Conservation (phyloP, 345 rosid species). For the Syzygium jambos region DNA sequence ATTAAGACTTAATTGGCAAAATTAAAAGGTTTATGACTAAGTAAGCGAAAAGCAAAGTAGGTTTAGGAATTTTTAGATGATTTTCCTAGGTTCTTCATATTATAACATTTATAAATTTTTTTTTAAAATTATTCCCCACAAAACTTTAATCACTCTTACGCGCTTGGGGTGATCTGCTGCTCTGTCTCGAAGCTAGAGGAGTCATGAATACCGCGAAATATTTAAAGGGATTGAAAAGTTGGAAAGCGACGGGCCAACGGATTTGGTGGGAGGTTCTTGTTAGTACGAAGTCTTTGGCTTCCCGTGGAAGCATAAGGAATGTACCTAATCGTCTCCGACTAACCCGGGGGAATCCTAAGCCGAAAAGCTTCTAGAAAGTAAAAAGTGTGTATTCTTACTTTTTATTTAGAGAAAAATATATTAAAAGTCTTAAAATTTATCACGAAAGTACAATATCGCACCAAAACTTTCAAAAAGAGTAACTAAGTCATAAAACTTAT, state of each 20-base stretch:
- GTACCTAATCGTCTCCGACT: background rate
- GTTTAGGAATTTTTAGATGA: too few relatives aligned
- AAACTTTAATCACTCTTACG: background rate
- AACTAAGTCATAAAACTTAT: too few relatives aligned
- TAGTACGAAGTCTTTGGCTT: background rate
- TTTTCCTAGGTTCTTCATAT: background rate
- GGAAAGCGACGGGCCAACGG: background rate
- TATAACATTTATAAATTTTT: background rate
- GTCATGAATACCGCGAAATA: background rate
- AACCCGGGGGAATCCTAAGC: background rate
- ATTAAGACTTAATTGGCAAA: too few relatives aligned
- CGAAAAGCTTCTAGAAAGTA: background rate
- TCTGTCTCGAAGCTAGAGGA: background rate
- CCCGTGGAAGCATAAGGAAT: background rate
- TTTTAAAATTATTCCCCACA: background rate
- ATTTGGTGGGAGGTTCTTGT: background rate
- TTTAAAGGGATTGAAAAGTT: background rate
- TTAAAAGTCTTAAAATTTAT: too few relatives aligned
- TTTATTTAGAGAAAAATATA: too few relatives aligned
- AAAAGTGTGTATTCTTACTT: background rate
- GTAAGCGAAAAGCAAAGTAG: too few relatives aligned
- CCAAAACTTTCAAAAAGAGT: too few relatives aligned
- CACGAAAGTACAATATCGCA: too few relatives aligned
- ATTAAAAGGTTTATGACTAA: too few relatives aligned
- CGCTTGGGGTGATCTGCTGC: background rate